Evolutionary conservation across 768 basidiomycete species (phyloP), one percentile per base, ranked within the genome.

Genomic region (Auricularia cornea): DNA sequence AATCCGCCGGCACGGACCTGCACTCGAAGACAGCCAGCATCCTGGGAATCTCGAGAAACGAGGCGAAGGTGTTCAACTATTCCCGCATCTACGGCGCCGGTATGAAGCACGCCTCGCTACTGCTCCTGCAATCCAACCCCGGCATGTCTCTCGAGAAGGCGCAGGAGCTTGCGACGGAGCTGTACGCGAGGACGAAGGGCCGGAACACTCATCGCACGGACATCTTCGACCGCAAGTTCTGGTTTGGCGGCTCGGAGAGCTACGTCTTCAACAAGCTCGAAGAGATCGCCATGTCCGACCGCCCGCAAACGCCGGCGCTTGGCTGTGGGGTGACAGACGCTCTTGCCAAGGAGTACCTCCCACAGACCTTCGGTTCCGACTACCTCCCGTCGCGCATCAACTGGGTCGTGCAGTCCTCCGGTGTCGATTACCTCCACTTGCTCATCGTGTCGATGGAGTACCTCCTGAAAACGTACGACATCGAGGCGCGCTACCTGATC

Each of bases 81-180:
- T 97, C 96, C 52, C 86, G 96, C 38, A 97, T 99, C 68, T 98
- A 98, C 69, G 95, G 96, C n/a, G 96, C 96, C 1, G 97, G 95
- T 5, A 92, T 94, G 86, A 88, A 88, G 63, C 94, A 99, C 68
- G 97, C 95, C 2, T 79, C 93, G 5, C 83, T 94, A 11, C 82
- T 98, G 1, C 80, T 99, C 3, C 77, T 93, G 54, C 95, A 98
- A 72, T 83, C 88, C 16, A 96, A 89, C 68, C 80, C 92, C 1
- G 81, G 77, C 4, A 90, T 98, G 84, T 76, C 87, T 6, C 84
- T 84, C 1, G 88, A 90, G 60, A 76, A 88, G 66, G 96, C 96
- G 2, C 86, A 88, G 67, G 81, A 84, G 65, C 80, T 92, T 3
- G 96, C 95, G 2, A 82, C 89, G 68, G 87, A 89, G 64, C 76